A percentile compares a stretch with the other conserved stretches of the same genome.
These are phyloP conservation scores for barrel medic (Medicago truncatula) DNA, from an alignment of 306 rosid species.

Conservation along the genomic window DNA sequence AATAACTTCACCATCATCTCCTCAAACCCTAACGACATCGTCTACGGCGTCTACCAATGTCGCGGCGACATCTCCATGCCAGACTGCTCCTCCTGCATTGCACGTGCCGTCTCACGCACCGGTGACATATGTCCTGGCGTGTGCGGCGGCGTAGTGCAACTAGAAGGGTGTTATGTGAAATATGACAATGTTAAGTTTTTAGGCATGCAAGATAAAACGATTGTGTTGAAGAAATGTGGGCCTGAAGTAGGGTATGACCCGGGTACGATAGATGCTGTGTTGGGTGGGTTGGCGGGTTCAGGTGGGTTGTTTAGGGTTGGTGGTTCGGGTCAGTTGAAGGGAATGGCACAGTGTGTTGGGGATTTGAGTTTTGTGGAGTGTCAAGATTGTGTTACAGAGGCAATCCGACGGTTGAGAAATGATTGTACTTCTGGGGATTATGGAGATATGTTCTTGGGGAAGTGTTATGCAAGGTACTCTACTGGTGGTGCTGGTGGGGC, in stretches of 20 bases:
- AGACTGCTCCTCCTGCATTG: slow-evolving; percentile 76
- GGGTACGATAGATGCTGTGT: slow-evolving; percentile 64
- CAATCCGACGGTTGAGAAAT: slow-evolving; percentile 65
- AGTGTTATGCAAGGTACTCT: slow-evolving; percentile 77
- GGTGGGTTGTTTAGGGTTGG: slow-evolving; percentile 72
- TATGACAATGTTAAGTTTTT: slow-evolving; percentile 73
- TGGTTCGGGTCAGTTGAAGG: slow-evolving; percentile 67
- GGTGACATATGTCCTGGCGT: slow-evolving; percentile 56
- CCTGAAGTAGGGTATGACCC: slow-evolving; percentile 58
- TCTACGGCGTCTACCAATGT: slow-evolving; percentile 87
- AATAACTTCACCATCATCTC: slow-evolving; percentile 77
- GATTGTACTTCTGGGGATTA: slow-evolving; percentile 65
- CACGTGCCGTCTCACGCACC: slow-evolving; percentile 55
- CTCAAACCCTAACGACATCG: slow-evolving; percentile 53
- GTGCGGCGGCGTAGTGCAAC: slow-evolving; percentile 80
- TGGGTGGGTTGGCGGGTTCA: slow-evolving; percentile 52
- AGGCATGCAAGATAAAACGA: slow-evolving; percentile 79
- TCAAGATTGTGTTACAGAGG: slow-evolving; percentile 71
- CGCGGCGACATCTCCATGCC: slow-evolving; percentile 93
- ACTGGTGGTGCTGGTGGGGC: slow-evolving; percentile 56
- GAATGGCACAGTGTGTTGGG: slow-evolving; percentile 75
- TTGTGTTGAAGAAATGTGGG: slow-evolving; percentile 82
- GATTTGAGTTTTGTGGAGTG: slow-evolving; percentile 71
- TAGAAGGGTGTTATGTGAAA: slow-evolving; percentile 83
- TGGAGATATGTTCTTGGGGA: slow-evolving; percentile 80